phyloP scores from a whole-genome alignment of 345 rosid genomes.

The Aegle marmelos region DNA sequence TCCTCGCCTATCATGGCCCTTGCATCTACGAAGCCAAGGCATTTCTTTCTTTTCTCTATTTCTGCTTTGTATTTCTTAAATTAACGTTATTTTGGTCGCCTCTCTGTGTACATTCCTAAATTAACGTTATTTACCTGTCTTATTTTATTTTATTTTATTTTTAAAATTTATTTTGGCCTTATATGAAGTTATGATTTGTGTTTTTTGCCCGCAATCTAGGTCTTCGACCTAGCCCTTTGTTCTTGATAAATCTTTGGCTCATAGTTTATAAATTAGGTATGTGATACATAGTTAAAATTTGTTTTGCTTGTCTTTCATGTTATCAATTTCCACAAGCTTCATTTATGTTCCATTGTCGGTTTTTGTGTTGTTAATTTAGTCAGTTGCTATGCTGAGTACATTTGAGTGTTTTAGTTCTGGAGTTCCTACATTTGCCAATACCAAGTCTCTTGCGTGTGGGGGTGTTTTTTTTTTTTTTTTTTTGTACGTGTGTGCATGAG shows the following conservation, averaged over 20 bases:
- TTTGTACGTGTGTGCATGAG: too few relatives aligned
- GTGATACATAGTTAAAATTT: slow-evolving; percentile 1
- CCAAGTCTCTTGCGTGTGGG: background rate
- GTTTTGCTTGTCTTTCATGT: background rate
- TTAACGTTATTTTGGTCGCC: background rate
- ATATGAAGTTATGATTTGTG: background rate
- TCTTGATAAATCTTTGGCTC: background rate
- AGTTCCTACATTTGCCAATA: background rate
- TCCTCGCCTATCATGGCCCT: slow-evolving; percentile 94
- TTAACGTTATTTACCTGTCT: background rate
- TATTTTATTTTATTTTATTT: background rate
- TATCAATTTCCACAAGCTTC: background rate
- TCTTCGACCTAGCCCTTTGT: background rate
- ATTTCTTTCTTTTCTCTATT: slow-evolving; percentile 13
- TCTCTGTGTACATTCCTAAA: background rate
- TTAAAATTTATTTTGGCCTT: background rate
- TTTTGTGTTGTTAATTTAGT: slow-evolving; percentile 1
- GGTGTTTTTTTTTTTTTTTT: too few relatives aligned
- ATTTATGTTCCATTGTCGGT: background rate
- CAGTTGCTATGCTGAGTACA: background rate
- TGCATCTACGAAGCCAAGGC: slow-evolving; percentile 98
- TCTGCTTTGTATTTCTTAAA: background rate
- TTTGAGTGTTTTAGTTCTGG: background rate
- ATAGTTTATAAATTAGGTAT: background rate
- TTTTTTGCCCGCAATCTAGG: background rate